Evolutionary conservation across 371 early-diverging fungal genomes (phyloP), one percentile per base, ranked within the genome.

Genomic region (Apophysomyces ossiformis): DNA sequence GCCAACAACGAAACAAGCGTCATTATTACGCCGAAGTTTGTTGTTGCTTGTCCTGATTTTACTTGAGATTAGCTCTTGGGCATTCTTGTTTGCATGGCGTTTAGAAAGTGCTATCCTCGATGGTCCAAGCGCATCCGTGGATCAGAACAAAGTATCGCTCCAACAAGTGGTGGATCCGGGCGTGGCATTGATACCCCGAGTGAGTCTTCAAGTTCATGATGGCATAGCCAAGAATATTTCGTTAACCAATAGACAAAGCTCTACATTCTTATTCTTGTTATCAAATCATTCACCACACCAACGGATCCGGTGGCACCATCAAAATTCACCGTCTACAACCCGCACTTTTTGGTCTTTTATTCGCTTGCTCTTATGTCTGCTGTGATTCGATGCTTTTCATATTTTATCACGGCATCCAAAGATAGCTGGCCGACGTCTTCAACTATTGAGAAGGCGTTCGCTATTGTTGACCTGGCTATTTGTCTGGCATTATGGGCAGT

Each of bases 281-380:
- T 80, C 60, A 80, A 80, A 60, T 77, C 81, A n/a, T 83, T 83
- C 47, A 78, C 79, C 1, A 79, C 82, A 18, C 75, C 84, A 0
- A 35, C 78, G 16, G 79, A 84, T 58, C 79, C 85, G 32, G 63
- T 83, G 5, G 73, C 83, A 35, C 85, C 85, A 1, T 79, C 82
- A 37, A 83, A 78, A 68, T 81, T 85, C 66, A 83, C 86, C 4
- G 69, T 85, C 15, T 83, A 83, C 65, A 84, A 78, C 21, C 76
- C 82, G 3, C 84, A 87, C 60, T 81, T 85, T 32, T 64, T 84
- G 36, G 21, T 67, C 0, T 85, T 87, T 56, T 87, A 85, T 57
- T 68, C 82, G 18, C 56, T 85, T 57, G 73, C 75, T 39, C 67
- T 80, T 4, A 61, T 78, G 0, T 77, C 85, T 32, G 82, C 86